These are phyloP conservation scores for Physcomitrellopsis africana DNA, from an alignment of 225 moss, liverwort and hornwort genomes.

Conservation along the genomic window DNA sequence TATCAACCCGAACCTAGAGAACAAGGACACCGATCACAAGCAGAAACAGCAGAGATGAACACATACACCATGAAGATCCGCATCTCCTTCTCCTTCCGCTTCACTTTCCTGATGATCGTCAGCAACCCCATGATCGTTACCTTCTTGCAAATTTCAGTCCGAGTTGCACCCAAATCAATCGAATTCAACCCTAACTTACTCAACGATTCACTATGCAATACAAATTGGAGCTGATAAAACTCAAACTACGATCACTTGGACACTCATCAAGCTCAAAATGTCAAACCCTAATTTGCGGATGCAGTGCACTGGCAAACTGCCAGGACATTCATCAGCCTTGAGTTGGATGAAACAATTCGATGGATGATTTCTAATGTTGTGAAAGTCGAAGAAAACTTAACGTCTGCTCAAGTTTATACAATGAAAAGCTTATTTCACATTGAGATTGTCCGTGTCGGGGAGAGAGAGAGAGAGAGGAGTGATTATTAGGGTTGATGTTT, in stretches of 20 bases:
- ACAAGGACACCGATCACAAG: constrained; percentile 5
- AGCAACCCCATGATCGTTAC: constrained; percentile 72
- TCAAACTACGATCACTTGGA: not conserved
- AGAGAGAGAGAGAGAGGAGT: no score
- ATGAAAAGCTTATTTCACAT: no score
- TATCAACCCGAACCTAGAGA: not conserved
- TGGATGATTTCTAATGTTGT: no score
- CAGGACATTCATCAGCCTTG: constrained; percentile 19
- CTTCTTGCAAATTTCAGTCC: not conserved
- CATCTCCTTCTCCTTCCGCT: constrained; percentile 99
- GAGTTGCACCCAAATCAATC: not conserved
- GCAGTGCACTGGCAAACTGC: not conserved
- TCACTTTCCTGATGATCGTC: constrained; percentile 95
- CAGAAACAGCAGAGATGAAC: not conserved
- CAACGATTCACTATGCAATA: not conserved
- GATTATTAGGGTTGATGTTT: no score
- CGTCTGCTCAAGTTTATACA: no score
- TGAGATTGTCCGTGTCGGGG: no score
- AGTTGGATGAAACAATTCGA: not conserved
- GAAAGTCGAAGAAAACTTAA: no score
- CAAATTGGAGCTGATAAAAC: constrained; percentile 7
- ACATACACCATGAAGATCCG: constrained; percentile 99
- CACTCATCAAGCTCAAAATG: not conserved
- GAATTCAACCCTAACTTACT: not conserved
- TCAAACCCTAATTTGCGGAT: constrained; percentile 31